Evolutionary conservation across 768 basidiomycete genomes (phyloP).

Genomic region (Cyathus striatus): DNA sequence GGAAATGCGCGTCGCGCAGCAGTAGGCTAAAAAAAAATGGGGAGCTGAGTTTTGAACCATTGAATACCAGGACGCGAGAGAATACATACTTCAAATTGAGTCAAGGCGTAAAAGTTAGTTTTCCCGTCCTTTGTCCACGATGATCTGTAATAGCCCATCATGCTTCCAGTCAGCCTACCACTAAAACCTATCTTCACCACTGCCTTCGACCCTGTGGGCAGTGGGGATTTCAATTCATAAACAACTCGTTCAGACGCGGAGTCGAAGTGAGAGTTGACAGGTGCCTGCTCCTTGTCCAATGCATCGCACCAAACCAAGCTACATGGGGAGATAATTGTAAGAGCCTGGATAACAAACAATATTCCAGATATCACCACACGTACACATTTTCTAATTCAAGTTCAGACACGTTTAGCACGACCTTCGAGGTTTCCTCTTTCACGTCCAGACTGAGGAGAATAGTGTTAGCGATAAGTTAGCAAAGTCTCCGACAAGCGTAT

Average conservation of each 20-base stretch:
- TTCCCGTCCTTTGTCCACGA: constrained; percentile 58
- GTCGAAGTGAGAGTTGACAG: constrained; percentile 49
- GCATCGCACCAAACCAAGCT: constrained; percentile 51
- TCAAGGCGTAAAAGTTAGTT: constrained; percentile 68
- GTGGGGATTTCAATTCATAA: constrained; percentile 47
- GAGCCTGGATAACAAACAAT: not conserved
- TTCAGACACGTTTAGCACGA: constrained; percentile 63
- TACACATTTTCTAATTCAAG: constrained; percentile 54
- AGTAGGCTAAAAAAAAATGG: constrained; percentile 54
- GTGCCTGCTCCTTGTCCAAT: constrained; percentile 40
- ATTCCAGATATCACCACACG: constrained; percentile 11
- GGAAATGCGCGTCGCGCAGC: constrained; percentile 80
- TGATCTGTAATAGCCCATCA: constrained; percentile 84
- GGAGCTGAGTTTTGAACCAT: not conserved
- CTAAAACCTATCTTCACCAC: constrained; percentile 66
- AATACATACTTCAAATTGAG: constrained; percentile 74
- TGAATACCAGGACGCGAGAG: constrained; percentile 1
- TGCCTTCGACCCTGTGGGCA: constrained; percentile 69
- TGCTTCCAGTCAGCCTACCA: constrained; percentile 60
- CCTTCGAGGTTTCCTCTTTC: constrained; percentile 48
- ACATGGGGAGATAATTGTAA: not conserved
- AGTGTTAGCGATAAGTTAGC: no score
- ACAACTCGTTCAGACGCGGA: constrained; percentile 58
- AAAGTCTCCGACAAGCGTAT: no score
- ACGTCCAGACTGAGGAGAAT: constrained; percentile 51